Conservation (phyloP, 1,284 basidiomycete genomes). For the Dichomitus squalens region DNA sequence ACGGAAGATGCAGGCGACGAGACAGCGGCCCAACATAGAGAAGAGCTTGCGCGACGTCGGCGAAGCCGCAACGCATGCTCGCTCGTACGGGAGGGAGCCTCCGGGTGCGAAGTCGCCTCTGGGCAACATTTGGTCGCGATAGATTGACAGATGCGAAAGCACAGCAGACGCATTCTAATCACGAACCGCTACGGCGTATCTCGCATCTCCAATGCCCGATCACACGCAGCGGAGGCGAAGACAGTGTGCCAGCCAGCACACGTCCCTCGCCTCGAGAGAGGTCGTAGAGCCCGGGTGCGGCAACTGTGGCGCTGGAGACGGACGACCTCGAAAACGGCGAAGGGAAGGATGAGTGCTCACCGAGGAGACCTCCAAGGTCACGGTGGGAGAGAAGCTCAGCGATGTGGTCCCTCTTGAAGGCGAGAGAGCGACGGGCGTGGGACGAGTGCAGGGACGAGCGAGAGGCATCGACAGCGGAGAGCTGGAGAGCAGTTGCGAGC, state of each 20-base stretch:
- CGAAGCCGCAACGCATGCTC: neutral
- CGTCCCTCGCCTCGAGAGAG: too few relatives aligned
- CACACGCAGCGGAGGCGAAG: neutral
- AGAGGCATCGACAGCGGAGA: conserved; percentile 22
- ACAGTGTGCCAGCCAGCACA: too few relatives aligned
- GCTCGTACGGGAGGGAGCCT: neutral
- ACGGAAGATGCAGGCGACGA: neutral
- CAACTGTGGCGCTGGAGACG: too few relatives aligned
- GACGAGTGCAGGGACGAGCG: conserved; percentile 27
- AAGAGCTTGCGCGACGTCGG: neutral
- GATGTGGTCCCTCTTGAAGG: conserved; percentile 9
- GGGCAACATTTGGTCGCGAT: neutral
- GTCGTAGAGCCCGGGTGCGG: too few relatives aligned
- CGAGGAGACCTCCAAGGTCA: conserved; percentile 13
- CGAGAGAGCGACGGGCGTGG: conserved; percentile 28
- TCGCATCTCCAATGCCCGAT: too few relatives aligned
- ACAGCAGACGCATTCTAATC: neutral
- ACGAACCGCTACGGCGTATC: too few relatives aligned
- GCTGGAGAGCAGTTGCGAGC: conserved; percentile 21
- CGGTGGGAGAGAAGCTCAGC: conserved; percentile 8
- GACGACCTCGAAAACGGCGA: neutral
- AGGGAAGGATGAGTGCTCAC: conserved; percentile 10
- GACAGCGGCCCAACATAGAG: neutral
- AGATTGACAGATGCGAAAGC: neutral
- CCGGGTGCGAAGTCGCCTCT: neutral